These are phyloP conservation scores for Cryphonectria naterciae DNA, from an alignment of 2,329 filamentous ascomycete genomes.

Conservation along the genomic window DNA sequence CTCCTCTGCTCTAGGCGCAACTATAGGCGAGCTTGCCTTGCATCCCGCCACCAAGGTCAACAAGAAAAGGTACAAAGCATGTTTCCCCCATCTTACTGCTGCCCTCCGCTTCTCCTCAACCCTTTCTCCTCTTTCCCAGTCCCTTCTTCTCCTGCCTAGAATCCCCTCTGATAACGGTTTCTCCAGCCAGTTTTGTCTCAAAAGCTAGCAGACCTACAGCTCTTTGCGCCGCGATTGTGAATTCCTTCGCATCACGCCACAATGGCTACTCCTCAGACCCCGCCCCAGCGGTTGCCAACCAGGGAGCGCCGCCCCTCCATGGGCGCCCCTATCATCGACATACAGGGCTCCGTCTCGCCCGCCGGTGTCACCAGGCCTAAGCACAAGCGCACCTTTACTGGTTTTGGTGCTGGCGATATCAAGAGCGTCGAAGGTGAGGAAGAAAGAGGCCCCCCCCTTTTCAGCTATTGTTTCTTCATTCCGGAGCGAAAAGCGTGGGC, in stretches of 20 bases:
- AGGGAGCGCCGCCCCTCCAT: constrained; percentile 82
- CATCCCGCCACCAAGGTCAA: background rate
- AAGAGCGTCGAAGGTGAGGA: constrained; percentile 83
- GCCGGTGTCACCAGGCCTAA: constrained; percentile 86
- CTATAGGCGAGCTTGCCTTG: background rate
- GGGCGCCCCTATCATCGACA: constrained; percentile 81
- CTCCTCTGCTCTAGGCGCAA: background rate
- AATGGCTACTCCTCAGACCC: constrained; percentile 36
- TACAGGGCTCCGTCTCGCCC: constrained; percentile 84
- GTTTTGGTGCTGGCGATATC: constrained; percentile 88
- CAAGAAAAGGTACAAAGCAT: background rate
- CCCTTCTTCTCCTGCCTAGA: background rate
- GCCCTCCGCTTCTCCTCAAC: background rate
- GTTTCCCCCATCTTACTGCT: background rate
- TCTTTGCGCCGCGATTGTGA: background rate
- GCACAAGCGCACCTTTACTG: constrained; percentile 96
- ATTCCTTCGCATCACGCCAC: background rate
- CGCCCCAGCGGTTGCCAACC: constrained; percentile 47
- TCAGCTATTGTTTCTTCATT: background rate
- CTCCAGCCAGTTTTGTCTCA: background rate
- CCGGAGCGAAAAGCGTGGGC: background rate
- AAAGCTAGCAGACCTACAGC: background rate
- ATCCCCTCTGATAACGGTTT: background rate
- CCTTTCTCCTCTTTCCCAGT: background rate
- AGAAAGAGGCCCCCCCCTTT: too few species aligned